Conservation (phyloP, 805 yeast species). For the Lachancea lanzarotensis region DNA sequence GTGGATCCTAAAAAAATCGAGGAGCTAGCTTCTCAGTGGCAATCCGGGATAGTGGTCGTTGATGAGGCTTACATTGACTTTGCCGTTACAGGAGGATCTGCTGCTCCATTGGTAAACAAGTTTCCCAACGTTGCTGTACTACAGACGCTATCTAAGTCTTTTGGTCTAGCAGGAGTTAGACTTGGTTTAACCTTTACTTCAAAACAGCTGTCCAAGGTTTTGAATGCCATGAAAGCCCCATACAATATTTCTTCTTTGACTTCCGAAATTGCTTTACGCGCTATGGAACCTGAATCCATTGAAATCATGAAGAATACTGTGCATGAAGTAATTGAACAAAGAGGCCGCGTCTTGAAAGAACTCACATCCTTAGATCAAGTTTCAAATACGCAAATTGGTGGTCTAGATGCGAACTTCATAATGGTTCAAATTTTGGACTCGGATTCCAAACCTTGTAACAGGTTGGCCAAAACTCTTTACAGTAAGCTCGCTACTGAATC, state of each 20-base stretch:
- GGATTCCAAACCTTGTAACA: conserved; percentile 52
- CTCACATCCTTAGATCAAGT: conserved; percentile 55
- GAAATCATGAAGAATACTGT: conserved; percentile 52
- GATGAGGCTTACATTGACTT: conserved; percentile 97
- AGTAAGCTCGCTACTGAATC: conserved; percentile 61
- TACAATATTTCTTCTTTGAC: conserved; percentile 85
- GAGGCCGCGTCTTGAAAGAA: conserved; percentile 45
- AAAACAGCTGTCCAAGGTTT: conserved; percentile 50
- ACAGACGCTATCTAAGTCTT: conserved; percentile 90
- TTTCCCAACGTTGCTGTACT: conserved; percentile 79
- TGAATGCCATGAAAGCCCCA: conserved; percentile 93
- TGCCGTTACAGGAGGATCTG: conserved; percentile 57
- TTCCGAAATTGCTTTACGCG: conserved; percentile 66
- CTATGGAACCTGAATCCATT: conserved; percentile 56
- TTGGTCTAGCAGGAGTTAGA: conserved; percentile 93
- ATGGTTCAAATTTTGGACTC: conserved; percentile 70
- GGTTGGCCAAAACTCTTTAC: conserved; percentile 63
- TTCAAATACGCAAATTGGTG: conserved; percentile 68
- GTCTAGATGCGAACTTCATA: conserved; percentile 79
- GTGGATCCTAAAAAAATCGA: conserved; percentile 46
- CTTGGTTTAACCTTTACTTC: conserved; percentile 73
- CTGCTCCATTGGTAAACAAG: conserved; percentile 71
- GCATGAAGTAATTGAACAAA: conserved; percentile 45
- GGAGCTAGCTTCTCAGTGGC: conserved; percentile 41
- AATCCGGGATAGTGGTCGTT: conserved; percentile 76